A percentile compares a stretch with the other conserved stretches of the same genome.
These are phyloP conservation scores for Boletus vinaceobasis DNA, from an alignment of 768 basidiomycete species.

Conservation along the genomic window DNA sequence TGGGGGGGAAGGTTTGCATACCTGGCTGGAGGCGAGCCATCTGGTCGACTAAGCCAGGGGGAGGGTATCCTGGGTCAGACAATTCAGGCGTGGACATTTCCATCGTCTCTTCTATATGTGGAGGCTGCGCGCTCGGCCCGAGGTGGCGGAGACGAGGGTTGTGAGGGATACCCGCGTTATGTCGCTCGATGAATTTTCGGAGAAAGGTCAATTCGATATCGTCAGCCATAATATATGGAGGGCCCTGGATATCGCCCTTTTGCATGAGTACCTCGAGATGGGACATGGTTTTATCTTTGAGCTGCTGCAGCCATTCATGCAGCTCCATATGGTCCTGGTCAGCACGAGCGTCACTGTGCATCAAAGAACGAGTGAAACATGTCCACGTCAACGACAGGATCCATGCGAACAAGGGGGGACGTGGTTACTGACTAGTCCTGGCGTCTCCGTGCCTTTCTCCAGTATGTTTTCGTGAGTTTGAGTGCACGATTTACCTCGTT, in stretches of 20 bases:
- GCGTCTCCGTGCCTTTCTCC: slow-evolving; percentile 76
- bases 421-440: slow-evolving; percentile 54
- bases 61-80: slow-evolving; percentile 32
- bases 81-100: slow-evolving; percentile 33
- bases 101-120: slow-evolving; percentile 35
- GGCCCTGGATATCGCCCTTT: slow-evolving; percentile 81
- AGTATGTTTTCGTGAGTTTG: slow-evolving; percentile 82
- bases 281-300: slow-evolving; percentile 88
- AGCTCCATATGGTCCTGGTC: slow-evolving; percentile 90
- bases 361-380: background rate
- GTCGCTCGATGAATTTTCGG: slow-evolving; percentile 78
- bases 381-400: slow-evolving; percentile 7
- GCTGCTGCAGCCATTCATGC: slow-evolving; percentile 83
- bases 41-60: slow-evolving; percentile 30
- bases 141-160: slow-evolving; percentile 73
- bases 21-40: slow-evolving; percentile 36
- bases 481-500: slow-evolving; percentile 75
- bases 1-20: slow-evolving; percentile 9
- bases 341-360: slow-evolving; percentile 58
- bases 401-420: background rate
- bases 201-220: slow-evolving; percentile 75
- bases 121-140: slow-evolving; percentile 29
- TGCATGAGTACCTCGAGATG: slow-evolving; percentile 85
- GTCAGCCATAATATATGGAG: slow-evolving; percentile 79
- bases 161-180: slow-evolving; percentile 70